Percentiles rank a stretch among this genome's conserved stretches.
Conservation (phyloP, 2,329 filamentous ascomycete species). For the Talaromyces funiculosus region DNA sequence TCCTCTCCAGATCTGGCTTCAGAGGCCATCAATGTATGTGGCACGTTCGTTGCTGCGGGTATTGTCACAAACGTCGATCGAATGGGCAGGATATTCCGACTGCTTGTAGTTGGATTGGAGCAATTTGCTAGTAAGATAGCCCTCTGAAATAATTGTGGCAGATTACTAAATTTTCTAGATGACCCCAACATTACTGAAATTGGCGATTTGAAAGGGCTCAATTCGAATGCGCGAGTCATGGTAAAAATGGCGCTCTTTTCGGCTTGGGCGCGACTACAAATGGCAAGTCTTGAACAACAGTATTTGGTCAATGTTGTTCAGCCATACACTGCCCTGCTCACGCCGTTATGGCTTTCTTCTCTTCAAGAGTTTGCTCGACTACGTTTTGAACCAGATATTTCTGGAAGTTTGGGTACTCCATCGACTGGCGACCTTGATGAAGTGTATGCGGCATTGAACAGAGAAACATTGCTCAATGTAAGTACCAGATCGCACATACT, state of each 20-base stretch:
- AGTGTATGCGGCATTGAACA: slow-evolving; percentile 89
- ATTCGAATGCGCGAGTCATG: slow-evolving; percentile 96
- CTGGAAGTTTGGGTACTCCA: slow-evolving; percentile 76
- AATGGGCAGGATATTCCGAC: slow-evolving; percentile 97
- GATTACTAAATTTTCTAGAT: slow-evolving; percentile 27
- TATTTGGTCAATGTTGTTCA: slow-evolving; percentile 85
- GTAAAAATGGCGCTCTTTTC: slow-evolving; percentile 96
- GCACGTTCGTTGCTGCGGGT: slow-evolving; percentile 93
- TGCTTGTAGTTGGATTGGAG: slow-evolving; percentile 82
- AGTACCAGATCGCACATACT: slow-evolving; percentile 4
- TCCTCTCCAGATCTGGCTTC: slow-evolving; percentile 94
- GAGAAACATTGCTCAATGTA: slow-evolving; percentile 78
- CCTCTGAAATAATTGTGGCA: neutral
- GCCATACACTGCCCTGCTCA: slow-evolving; percentile 82
- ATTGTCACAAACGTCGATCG: slow-evolving; percentile 96
- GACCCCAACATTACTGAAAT: slow-evolving; percentile 79
- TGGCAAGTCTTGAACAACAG: slow-evolving; percentile 84
- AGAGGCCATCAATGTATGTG: slow-evolving; percentile 94
- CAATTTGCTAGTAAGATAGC: slow-evolving; percentile 66
- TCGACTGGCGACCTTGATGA: slow-evolving; percentile 83
- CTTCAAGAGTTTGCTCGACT: slow-evolving; percentile 88
- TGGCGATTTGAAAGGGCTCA: slow-evolving; percentile 85
- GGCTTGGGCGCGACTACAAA: slow-evolving; percentile 94
- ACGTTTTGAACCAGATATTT: slow-evolving; percentile 95
- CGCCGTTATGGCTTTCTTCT: slow-evolving; percentile 89